phyloP scores from a whole-genome alignment of 495 filamentous ascomycete genomes.

The Amorphotheca resinae region DNA sequence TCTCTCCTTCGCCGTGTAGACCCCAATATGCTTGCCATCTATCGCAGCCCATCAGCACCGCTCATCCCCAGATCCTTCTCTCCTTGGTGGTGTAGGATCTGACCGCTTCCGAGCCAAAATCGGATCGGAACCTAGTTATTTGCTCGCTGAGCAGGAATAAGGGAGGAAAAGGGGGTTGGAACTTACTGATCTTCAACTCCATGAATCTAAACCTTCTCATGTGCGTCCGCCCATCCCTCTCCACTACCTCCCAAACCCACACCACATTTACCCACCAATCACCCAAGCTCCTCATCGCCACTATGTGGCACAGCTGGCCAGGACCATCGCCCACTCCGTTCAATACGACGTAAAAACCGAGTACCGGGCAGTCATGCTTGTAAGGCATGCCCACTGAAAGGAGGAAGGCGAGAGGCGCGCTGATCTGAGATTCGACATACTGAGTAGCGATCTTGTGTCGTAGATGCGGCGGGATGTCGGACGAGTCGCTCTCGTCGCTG shows the following conservation, averaged over 20 bases:
- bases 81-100: not conserved
- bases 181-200: not conserved
- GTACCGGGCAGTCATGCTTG: not conserved
- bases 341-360: not conserved
- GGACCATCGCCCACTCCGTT: not conserved
- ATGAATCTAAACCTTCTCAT: slow-evolving; percentile 1
- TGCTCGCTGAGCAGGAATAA: too few relatives aligned
- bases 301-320: not conserved
- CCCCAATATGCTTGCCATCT: not conserved
- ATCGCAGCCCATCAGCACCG: not conserved
- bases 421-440: not conserved
- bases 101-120: too few relatives aligned
- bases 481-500: not conserved
- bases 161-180: not conserved
- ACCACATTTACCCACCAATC: too few relatives aligned
- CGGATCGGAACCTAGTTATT: too few relatives aligned
- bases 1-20: not conserved
- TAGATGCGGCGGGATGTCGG: not conserved
- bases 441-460: not conserved
- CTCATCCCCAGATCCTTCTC: not conserved
- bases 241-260: not conserved
- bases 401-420: not conserved
- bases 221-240: not conserved
- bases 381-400: not conserved
- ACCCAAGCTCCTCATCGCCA: not conserved